Evolutionary conservation across 1,284 basidiomycete genomes (phyloP), one percentile per base, ranked within the genome.

Genomic region (Xerocomus nothofagi): DNA sequence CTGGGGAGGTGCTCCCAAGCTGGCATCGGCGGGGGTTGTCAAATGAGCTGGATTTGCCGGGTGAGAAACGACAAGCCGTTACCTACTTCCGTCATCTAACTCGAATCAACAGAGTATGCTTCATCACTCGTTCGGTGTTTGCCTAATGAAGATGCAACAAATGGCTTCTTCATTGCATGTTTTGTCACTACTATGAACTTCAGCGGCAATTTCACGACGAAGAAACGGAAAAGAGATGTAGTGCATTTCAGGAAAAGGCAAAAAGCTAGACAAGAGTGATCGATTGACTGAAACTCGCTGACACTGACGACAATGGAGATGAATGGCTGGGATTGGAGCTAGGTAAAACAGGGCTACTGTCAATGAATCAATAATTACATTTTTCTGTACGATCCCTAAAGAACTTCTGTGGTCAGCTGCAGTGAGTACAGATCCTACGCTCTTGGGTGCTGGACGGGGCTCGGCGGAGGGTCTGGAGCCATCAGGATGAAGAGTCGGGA

Each of bases 101-200:
- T 36, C n/a, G 34, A 12, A 39, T 53, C 39, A 40, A 39, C 50
- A 86, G 86, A 70, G 6, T 70, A 85, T 54, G 86, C 91, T 2
- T 73, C 78, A 7, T 81, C 84, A 3, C 71, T 96, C 18, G 72
- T 97, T 32, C 81, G 94, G n/a, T 97, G 93, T 69, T 77, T 80
- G 21, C 91, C 93, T 0, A 85, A 82, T 31, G 88, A 89, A 53
- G 93, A 97, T 63, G 81, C 79, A 34, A 97, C 93, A 15, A 97
- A 97, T 64, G 94, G 94, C 0, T 98, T 97, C 73, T 97, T 97
- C 59, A 93, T 98, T 18, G 84, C 91, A 23, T 91, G 92, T 67
- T 93, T 96, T 63, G 72, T 91, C 38, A 75, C 27, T 5, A 10
- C 15, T 26, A 31, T 15, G 6, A 23, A 34, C 20, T 44, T 39